Percentiles rank a stretch among this genome's conserved stretches.
Evolutionary conservation across 345 rosid species (phyloP).

Genomic region (Geranium brycei): DNA sequence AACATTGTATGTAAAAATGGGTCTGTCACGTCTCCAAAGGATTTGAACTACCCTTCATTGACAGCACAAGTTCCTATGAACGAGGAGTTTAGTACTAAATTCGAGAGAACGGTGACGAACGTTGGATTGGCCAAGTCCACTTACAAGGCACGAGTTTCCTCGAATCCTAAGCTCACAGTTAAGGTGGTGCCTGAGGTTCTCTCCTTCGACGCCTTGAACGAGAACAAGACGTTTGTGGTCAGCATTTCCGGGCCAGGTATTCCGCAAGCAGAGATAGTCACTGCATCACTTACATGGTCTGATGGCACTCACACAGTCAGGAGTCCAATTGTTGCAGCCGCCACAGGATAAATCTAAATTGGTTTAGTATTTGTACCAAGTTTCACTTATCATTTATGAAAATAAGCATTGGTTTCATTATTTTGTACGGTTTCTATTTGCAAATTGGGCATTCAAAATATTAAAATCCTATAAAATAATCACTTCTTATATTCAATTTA

Average conservation of each 20-base stretch:
- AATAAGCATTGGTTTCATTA: no score
- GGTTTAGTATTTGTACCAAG: no score
- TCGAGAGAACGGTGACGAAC: neutral
- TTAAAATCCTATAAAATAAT: no score
- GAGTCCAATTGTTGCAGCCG: constrained; percentile 3
- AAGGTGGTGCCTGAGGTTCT: constrained; percentile 12
- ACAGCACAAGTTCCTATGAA: constrained; percentile 10
- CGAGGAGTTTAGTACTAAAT: constrained; percentile 11
- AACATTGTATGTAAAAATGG: constrained; percentile 13
- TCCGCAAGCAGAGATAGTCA: neutral
- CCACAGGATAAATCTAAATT: neutral
- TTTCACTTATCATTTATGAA: no score
- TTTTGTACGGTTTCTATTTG: no score
- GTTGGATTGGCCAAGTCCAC: neutral
- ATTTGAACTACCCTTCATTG: constrained; percentile 48
- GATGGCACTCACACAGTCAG: constrained; percentile 11
- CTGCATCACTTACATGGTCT: constrained; percentile 10
- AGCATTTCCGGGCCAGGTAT: constrained; percentile 14
- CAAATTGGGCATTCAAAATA: no score
- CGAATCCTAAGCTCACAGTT: neutral
- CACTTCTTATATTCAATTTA: no score
- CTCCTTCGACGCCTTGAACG: constrained; percentile 10
- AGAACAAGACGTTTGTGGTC: constrained; percentile 14
- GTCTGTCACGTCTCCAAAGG: constrained; percentile 8
- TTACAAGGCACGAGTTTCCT: neutral